phyloP scores from a whole-genome alignment of 441 rosid genomes.

The Populus trichocarpa region DNA sequence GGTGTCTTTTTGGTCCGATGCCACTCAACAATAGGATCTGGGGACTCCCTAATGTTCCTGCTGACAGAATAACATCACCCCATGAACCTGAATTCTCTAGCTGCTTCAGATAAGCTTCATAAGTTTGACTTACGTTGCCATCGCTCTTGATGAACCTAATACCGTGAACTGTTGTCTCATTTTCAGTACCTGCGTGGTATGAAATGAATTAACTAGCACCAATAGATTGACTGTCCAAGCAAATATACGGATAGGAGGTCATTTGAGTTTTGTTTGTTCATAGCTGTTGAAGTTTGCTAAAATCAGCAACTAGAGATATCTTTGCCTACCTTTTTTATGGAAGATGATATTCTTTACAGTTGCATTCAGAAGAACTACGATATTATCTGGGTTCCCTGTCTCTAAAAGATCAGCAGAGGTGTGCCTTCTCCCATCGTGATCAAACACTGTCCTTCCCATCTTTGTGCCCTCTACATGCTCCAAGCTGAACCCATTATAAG shows the following conservation, averaged over 20 bases:
- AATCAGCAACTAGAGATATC: background rate
- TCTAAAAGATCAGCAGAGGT: conserved; percentile 73
- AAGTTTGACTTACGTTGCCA: too few species aligned
- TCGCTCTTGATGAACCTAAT: conserved; percentile 50
- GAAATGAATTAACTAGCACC: background rate
- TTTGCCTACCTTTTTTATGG: conserved; percentile 31
- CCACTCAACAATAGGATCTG: too few species aligned
- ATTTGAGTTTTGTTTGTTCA: too few species aligned
- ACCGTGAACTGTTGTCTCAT: conserved; percentile 39
- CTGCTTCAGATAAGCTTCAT: too few species aligned
- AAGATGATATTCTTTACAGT: conserved; percentile 60
- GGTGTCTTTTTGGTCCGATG: too few species aligned
- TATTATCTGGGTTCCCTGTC: conserved; percentile 39
- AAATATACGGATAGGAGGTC: too few species aligned
- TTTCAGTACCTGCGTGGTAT: conserved; percentile 28
- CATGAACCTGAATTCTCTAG: too few species aligned
- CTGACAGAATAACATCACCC: too few species aligned
- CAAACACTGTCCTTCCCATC: conserved; percentile 62
- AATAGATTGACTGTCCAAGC: too few species aligned
- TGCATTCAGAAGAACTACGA: conserved; percentile 55
- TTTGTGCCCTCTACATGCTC: conserved; percentile 78
- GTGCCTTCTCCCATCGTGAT: conserved; percentile 54
- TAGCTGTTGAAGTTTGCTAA: too few species aligned
- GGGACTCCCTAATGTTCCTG: too few species aligned
- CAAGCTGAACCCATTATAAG: conserved; percentile 61